Percentiles rank a stretch among this genome's conserved stretches.
phyloP scores from a whole-genome alignment of 2,329 filamentous ascomycete species.

The Didymella pomorum region DNA sequence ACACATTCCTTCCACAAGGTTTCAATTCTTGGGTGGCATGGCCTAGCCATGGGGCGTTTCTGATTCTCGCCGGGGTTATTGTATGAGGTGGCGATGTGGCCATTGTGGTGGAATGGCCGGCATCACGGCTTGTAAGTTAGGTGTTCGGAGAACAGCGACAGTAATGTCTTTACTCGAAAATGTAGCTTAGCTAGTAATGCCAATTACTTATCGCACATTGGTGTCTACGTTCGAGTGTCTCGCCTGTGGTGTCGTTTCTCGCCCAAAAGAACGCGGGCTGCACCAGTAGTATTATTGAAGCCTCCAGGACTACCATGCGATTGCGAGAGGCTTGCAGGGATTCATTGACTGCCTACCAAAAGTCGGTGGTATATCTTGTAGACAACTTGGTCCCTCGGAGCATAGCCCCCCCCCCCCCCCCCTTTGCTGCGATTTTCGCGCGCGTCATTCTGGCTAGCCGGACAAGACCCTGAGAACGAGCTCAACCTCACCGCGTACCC shows the following conservation, averaged over 20 bases:
- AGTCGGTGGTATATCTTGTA: too few species aligned
- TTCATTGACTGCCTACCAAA: too few species aligned
- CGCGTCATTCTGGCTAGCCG: slow-evolving; percentile 7
- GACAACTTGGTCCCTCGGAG: too few species aligned
- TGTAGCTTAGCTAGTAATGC: slow-evolving; percentile 16
- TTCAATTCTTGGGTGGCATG: slow-evolving; percentile 18
- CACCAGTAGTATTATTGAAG: too few species aligned
- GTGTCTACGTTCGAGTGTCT: not conserved
- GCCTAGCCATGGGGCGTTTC: slow-evolving; percentile 16
- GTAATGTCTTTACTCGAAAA: slow-evolving; percentile 14
- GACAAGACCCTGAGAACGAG: not conserved
- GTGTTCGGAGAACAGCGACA: slow-evolving; percentile 1
- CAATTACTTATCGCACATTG: not conserved
- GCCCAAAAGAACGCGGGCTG: too few species aligned
- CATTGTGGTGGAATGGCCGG: not conserved
- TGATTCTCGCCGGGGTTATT: slow-evolving; percentile 14
- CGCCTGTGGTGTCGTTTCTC: not conserved
- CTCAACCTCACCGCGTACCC: not conserved
- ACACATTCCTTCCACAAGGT: slow-evolving; percentile 17
- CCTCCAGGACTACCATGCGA: too few species aligned
- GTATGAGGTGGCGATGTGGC: slow-evolving; percentile 1
- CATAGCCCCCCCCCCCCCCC: not conserved
- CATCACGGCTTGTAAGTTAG: slow-evolving; percentile 15
- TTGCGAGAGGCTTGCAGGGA: too few species aligned
- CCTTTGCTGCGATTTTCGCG: not conserved